phyloP scores from a whole-genome alignment of 2,329 filamentous ascomycete species.

The Elsinoe perseae region DNA sequence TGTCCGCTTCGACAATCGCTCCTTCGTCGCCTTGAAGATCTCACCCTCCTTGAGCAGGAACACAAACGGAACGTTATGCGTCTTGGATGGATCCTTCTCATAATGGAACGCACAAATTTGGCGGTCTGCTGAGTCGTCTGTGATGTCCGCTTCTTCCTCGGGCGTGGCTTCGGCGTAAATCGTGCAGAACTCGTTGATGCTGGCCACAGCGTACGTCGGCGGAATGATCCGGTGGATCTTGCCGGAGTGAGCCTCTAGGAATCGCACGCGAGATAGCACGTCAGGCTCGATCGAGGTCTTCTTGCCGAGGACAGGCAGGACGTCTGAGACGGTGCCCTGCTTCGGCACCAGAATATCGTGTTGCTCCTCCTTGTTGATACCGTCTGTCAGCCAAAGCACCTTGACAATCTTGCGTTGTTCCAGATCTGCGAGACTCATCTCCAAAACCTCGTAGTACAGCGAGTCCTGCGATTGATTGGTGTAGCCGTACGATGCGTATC shows the following conservation, averaged over 20 bases:
- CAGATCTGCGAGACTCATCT: constrained; percentile 86
- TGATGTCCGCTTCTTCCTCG: constrained; percentile 49
- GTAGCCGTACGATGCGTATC: constrained; percentile 63
- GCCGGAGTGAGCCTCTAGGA: constrained; percentile 75
- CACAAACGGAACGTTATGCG: constrained; percentile 84
- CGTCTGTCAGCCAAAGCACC: constrained; percentile 78
- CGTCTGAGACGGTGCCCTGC: constrained; percentile 69
- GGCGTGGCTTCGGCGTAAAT: constrained; percentile 77
- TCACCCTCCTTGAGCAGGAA: constrained; percentile 83
- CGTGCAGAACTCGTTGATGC: constrained; percentile 76
- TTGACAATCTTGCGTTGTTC: constrained; percentile 87
- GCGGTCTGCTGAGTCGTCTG: constrained; percentile 56
- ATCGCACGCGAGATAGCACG: constrained; percentile 60
- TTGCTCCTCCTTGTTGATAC: constrained; percentile 82
- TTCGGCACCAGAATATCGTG: constrained; percentile 82
- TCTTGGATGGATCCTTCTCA: constrained; percentile 75
- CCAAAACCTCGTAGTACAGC: constrained; percentile 85
- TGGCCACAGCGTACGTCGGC: constrained; percentile 63
- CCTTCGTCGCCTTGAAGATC: constrained; percentile 82
- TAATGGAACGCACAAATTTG: constrained; percentile 83
- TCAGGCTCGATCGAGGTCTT: constrained; percentile 76
- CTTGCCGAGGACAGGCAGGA: constrained; percentile 67
- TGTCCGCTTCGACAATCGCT: constrained; percentile 84
- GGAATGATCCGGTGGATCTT: constrained; percentile 75
- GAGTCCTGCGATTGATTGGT: constrained; percentile 54